Evolutionary conservation across 148 eudicot genomes (phyloP).

Genomic region (Rhododendron griersonianum): DNA sequence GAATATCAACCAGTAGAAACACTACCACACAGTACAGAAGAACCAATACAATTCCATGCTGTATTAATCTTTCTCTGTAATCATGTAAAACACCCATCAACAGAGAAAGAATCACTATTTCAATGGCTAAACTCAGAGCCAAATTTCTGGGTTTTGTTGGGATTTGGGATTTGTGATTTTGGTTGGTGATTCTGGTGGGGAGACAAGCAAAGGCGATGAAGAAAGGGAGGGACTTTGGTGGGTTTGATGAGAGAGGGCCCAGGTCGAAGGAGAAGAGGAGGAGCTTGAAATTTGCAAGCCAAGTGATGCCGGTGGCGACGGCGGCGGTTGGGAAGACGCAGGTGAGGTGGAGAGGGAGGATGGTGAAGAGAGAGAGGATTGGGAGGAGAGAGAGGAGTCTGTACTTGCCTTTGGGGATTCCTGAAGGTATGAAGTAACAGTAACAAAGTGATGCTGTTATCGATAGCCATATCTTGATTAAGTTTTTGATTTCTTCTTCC

Average conservation of each 20-base stretch:
- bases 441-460: conserved; percentile 16
- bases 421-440: conserved; percentile 18
- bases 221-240: conserved; percentile 15
- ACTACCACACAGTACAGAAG: conserved; percentile 8
- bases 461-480: conserved; percentile 24
- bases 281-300: conserved; percentile 47
- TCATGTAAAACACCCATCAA: not conserved
- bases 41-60: not conserved
- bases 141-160: not conserved
- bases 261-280: conserved; percentile 23
- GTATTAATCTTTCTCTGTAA: not conserved
- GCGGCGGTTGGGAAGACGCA: conserved; percentile 20
- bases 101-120: not conserved
- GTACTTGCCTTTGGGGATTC: conserved; percentile 19
- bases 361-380: conserved; percentile 21
- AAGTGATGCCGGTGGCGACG: conserved; percentile 22
- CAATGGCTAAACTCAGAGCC: conserved; percentile 1
- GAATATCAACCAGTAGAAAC: not conserved
- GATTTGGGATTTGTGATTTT: not conserved
- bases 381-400: conserved; percentile 28
- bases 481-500: conserved; percentile 31
- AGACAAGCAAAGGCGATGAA: conserved; percentile 32
- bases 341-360: conserved; percentile 29
- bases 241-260: conserved; percentile 17
- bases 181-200: conserved; percentile 19